These are phyloP conservation scores for Rubia yunnanensis DNA, from an alignment of 257 asterid species.

Conservation along the genomic window DNA sequence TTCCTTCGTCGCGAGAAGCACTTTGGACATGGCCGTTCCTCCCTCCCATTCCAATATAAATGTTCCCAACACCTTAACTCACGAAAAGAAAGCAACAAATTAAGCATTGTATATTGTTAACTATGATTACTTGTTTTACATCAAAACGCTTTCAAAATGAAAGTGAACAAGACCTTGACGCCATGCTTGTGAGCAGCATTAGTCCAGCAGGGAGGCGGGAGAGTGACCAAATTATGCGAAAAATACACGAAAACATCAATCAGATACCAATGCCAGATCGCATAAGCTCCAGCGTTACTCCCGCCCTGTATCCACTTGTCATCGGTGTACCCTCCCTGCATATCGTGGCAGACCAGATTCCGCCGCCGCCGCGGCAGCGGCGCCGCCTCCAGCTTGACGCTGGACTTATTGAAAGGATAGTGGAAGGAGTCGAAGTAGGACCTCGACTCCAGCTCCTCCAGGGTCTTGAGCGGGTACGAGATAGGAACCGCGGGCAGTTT, in stretches of 20 bases:
- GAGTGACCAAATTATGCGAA: conserved; percentile 72
- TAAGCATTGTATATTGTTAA: not conserved
- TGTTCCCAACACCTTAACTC: conserved; percentile 69
- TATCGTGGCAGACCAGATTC: conserved; percentile 82
- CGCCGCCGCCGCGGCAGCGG: conserved; percentile 50
- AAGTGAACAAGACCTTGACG: conserved; percentile 46
- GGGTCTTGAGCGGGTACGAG: conserved; percentile 73
- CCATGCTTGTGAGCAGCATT: conserved; percentile 87
- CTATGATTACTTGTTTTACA: not conserved
- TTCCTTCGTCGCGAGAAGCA: conserved; percentile 52
- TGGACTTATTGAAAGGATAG: conserved; percentile 50
- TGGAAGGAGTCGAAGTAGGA: conserved; percentile 75
- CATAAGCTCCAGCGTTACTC: conserved; percentile 53
- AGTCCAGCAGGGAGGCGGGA: conserved; percentile 95
- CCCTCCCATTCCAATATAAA: conserved; percentile 93
- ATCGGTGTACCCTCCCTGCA: conserved; percentile 83
- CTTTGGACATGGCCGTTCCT: conserved; percentile 51
- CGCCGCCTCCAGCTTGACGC: conserved; percentile 35
- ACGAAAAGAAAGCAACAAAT: conserved; percentile 12
- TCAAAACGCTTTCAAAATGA: not conserved
- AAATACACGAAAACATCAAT: conserved; percentile 88
- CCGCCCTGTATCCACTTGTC: conserved; percentile 88
- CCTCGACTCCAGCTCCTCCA: conserved; percentile 70
- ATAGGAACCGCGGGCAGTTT: conserved; percentile 50
- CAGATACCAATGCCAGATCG: conserved; percentile 95